A percentile compares a stretch with the other conserved stretches of the same genome.
phyloP scores from a whole-genome alignment of 2,329 filamentous ascomycete species.

The Alternaria sp. region DNA sequence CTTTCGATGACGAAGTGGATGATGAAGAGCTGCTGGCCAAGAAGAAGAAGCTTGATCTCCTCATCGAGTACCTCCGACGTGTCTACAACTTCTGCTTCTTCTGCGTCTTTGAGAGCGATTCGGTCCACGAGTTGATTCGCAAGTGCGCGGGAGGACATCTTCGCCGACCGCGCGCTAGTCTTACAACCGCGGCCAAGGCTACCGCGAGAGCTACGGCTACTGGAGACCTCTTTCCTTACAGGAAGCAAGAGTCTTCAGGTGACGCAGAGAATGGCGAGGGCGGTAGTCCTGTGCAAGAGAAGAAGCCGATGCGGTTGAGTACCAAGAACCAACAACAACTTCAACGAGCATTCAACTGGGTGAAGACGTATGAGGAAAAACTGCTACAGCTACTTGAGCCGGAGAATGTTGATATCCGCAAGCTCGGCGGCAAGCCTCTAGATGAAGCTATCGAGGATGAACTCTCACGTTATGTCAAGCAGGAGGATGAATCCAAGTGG shows the following conservation, averaged over 20 bases:
- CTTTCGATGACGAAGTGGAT: conserved; percentile 78
- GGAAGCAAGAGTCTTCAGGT: conserved; percentile 72
- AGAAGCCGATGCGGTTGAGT: conserved; percentile 67
- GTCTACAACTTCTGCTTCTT: conserved; percentile 99
- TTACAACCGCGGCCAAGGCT: conserved; percentile 81
- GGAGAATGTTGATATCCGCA: conserved; percentile 83
- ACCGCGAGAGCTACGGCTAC: conserved; percentile 84
- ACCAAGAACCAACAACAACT: conserved; percentile 89
- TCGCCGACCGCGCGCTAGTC: conserved; percentile 83
- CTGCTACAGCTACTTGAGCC: conserved; percentile 91
- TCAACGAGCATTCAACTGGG: conserved; percentile 96
- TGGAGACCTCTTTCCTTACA: conserved; percentile 82
- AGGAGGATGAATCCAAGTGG: conserved; percentile 97
- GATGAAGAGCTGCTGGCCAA: conserved; percentile 88
- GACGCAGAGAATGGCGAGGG: conserved; percentile 66
- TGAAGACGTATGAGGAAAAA: conserved; percentile 98
- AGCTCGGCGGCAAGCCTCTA: conserved; percentile 84
- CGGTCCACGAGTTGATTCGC: conserved; percentile 90
- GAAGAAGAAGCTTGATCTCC: conserved; percentile 95
- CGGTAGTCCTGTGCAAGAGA: conserved; percentile 74
- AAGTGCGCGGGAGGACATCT: conserved; percentile 98
- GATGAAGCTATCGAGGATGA: conserved; percentile 90
- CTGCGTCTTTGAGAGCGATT: conserved; percentile 98
- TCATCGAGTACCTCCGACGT: conserved; percentile 94
- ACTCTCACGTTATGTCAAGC: conserved; percentile 85